Evolutionary conservation across 2,329 filamentous ascomycete species (phyloP).

Genomic region (Colletotrichum cordylinicola): DNA sequence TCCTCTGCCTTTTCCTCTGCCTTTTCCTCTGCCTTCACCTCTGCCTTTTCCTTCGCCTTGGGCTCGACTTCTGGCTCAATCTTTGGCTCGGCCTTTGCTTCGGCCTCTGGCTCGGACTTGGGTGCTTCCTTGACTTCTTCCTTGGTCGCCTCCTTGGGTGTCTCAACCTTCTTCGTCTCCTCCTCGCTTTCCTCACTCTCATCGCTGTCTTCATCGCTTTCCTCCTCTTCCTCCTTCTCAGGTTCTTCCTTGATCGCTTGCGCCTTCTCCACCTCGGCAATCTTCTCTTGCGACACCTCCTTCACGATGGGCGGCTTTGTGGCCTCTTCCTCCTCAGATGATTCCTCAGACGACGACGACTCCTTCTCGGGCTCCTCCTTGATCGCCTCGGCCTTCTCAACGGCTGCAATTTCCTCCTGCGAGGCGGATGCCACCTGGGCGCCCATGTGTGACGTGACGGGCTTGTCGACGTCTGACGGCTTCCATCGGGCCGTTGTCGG

Average conservation of each 20-base stretch:
- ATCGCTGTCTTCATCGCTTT: constrained; percentile 30
- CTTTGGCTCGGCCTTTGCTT: constrained; percentile 24
- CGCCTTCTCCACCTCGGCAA: constrained; percentile 30
- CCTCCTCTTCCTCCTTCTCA: constrained; percentile 33
- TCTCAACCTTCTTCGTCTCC: constrained; percentile 26
- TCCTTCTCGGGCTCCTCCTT: constrained; percentile 44
- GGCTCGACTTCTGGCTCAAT: constrained; percentile 23
- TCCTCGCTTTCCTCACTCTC: constrained; percentile 26
- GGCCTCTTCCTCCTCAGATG: constrained; percentile 28
- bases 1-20: background rate
- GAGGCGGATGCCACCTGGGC: constrained; percentile 37
- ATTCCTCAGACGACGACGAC: constrained; percentile 36
- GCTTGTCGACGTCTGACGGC: constrained; percentile 28
- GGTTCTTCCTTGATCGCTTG: constrained; percentile 31
- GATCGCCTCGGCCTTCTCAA: constrained; percentile 44
- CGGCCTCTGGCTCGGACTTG: background rate
- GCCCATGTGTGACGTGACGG: constrained; percentile 35
- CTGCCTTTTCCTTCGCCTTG: constrained; percentile 6
- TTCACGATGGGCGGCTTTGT: constrained; percentile 25
- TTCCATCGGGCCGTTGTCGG: constrained; percentile 49
- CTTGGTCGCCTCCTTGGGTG: constrained; percentile 6
- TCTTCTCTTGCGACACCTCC: constrained; percentile 28
- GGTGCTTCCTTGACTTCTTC: background rate
- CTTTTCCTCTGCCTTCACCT: background rate
- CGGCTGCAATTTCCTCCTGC: constrained; percentile 42